Percentiles rank a stretch among this genome's conserved stretches.
Evolutionary conservation across 2,329 filamentous ascomycete genomes (phyloP).

Genomic region (Cadophora sp.): DNA sequence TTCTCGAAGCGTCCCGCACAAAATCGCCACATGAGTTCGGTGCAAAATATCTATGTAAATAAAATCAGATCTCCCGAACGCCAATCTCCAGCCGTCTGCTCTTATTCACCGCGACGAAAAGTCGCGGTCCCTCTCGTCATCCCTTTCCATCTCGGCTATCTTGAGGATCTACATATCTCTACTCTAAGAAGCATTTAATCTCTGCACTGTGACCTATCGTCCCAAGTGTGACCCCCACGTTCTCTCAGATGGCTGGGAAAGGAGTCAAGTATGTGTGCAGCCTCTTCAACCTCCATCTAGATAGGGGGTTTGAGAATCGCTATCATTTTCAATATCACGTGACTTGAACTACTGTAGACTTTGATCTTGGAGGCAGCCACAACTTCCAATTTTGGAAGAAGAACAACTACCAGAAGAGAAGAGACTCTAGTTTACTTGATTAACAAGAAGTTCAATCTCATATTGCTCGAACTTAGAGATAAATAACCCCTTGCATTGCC

Average conservation of each 20-base stretch:
- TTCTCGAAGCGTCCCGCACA: too few species aligned
- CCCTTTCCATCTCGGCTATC: slow-evolving; percentile 11
- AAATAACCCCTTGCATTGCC: neutral
- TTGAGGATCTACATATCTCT: slow-evolving; percentile 12
- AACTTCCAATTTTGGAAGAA: neutral
- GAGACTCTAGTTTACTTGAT: too few species aligned
- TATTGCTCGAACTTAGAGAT: too few species aligned
- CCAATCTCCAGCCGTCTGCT: neutral
- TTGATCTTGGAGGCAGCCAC: too few species aligned
- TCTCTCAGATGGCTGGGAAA: neutral
- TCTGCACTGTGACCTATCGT: neutral
- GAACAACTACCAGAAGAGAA: too few species aligned
- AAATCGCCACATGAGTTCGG: too few species aligned
- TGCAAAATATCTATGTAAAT: too few species aligned
- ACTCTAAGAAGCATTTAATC: slow-evolving; percentile 1
- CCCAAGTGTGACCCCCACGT: neutral
- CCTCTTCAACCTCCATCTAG: too few species aligned
- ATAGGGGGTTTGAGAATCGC: too few species aligned
- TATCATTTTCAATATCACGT: too few species aligned
- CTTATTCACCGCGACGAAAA: neutral
- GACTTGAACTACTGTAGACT: too few species aligned
- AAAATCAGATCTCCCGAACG: neutral
- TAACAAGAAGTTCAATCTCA: too few species aligned
- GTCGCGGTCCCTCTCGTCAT: neutral
- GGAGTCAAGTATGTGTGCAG: neutral